A percentile compares a stretch with the other conserved stretches of the same genome.
Conservation (phyloP, 2,329 filamentous ascomycete genomes). For the Hyphodiscus sp. region DNA sequence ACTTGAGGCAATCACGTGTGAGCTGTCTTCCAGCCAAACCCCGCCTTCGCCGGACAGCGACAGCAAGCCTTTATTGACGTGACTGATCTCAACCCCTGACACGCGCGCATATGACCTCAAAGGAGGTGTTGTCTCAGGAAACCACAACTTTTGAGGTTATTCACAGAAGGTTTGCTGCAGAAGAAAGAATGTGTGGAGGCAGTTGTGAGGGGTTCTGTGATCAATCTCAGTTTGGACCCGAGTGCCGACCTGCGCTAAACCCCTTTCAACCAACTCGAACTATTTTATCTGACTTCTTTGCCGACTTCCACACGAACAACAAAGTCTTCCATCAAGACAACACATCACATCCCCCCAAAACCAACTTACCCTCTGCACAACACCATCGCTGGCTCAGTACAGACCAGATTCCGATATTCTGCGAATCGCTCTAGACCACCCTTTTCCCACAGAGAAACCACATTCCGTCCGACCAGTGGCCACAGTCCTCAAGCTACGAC, state of each 20-base stretch:
- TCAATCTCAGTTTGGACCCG: neutral
- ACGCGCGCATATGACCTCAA: neutral
- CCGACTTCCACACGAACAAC: neutral
- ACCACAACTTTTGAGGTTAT: neutral
- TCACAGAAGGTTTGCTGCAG: neutral
- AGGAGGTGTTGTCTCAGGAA: neutral
- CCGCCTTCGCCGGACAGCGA: neutral
- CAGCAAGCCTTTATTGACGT: neutral
- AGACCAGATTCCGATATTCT: neutral
- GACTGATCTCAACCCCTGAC: neutral
- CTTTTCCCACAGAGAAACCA: neutral
- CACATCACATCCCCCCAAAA: neutral
- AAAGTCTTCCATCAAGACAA: conserved; percentile 1
- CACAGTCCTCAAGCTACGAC: neutral
- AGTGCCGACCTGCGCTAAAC: neutral
- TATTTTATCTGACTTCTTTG: neutral
- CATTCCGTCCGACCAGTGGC: neutral
- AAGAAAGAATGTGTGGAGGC: neutral
- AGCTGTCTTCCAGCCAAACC: neutral
- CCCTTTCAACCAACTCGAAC: neutral
- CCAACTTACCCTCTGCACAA: conserved; percentile 2
- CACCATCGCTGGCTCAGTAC: neutral
- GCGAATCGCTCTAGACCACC: neutral
- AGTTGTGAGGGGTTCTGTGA: neutral
- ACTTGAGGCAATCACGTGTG: conserved; percentile 28